phyloP scores from a whole-genome alignment of 305 asterid genomes.

The Euphrasia arctica region DNA sequence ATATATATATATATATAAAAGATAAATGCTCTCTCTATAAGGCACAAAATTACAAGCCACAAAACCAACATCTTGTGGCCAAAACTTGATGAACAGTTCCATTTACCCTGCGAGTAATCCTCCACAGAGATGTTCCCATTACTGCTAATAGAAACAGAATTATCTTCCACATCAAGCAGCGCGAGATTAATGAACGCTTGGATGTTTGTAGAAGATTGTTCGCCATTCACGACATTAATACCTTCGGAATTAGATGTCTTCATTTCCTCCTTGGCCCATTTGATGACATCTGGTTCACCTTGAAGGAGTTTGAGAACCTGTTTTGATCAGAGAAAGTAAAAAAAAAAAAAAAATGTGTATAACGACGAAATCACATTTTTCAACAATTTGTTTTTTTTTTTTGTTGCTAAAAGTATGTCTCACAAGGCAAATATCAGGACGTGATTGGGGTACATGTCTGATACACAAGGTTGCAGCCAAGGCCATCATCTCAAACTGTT shows the following conservation, averaged over 20 bases:
- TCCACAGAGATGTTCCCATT: conserved; percentile 60
- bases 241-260: conserved; percentile 34
- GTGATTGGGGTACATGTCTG: conserved; percentile 56
- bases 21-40: conserved; percentile 14
- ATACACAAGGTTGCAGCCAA: conserved; percentile 78
- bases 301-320: conserved; percentile 76
- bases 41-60: conserved; percentile 18
- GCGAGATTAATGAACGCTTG: conserved; percentile 83
- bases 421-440: conserved; percentile 65
- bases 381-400: conserved; percentile 7
- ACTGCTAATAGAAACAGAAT: conserved; percentile 59
- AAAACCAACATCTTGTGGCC: conserved; percentile 14
- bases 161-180: conserved; percentile 65
- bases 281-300: conserved; percentile 47
- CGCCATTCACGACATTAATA: conserved; percentile 34
- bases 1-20: background rate
- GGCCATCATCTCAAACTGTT: conserved; percentile 64
- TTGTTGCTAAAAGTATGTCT: conserved; percentile 21
- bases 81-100: conserved; percentile 72
- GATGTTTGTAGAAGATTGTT: conserved; percentile 48
- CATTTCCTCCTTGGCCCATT: conserved; percentile 59
- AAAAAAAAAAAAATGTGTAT: too few relatives aligned
- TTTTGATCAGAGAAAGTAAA: conserved; percentile 13
- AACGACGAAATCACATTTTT: conserved; percentile 1
- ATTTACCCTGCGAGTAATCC: conserved; percentile 67